Percentiles rank a stretch among this genome's conserved stretches.
These are phyloP conservation scores for Jatropha curcas DNA, from an alignment of 345 rosid genomes.

Conservation along the genomic window DNA sequence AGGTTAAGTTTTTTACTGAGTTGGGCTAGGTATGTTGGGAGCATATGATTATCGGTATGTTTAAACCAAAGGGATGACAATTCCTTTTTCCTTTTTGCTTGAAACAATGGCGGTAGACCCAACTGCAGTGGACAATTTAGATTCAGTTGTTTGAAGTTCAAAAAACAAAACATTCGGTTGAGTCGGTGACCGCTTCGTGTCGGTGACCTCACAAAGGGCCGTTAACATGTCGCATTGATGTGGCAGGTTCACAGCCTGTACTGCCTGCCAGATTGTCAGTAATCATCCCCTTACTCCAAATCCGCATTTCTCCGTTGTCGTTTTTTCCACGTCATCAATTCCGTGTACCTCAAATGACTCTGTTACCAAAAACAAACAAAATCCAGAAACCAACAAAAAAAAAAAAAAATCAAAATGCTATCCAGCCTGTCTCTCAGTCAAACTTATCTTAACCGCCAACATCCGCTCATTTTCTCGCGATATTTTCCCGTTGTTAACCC, in stretches of 20 bases:
- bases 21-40: too few species aligned
- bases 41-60: too few species aligned
- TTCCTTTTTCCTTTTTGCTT: too few species aligned
- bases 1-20: too few species aligned
- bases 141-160: too few species aligned
- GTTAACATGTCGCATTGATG: neutral
- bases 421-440: slow-evolving; percentile 25
- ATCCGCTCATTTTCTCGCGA: slow-evolving; percentile 2
- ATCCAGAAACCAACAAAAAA: too few species aligned
- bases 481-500: slow-evolving; percentile 2
- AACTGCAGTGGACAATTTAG: too few species aligned
- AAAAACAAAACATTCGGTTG: neutral
- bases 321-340: neutral
- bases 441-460: slow-evolving; percentile 18
- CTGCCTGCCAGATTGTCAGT: neutral
- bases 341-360: neutral
- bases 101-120: too few species aligned
- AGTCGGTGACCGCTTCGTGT: neutral
- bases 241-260: neutral
- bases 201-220: neutral
- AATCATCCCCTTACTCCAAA: neutral
- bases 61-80: too few species aligned
- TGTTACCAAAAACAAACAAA: neutral
- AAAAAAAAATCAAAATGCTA: slow-evolving; percentile 8
- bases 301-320: neutral